Evolutionary conservation across 371 early-diverging fungal species (phyloP).

Genomic region (Circinella umbellata): DNA sequence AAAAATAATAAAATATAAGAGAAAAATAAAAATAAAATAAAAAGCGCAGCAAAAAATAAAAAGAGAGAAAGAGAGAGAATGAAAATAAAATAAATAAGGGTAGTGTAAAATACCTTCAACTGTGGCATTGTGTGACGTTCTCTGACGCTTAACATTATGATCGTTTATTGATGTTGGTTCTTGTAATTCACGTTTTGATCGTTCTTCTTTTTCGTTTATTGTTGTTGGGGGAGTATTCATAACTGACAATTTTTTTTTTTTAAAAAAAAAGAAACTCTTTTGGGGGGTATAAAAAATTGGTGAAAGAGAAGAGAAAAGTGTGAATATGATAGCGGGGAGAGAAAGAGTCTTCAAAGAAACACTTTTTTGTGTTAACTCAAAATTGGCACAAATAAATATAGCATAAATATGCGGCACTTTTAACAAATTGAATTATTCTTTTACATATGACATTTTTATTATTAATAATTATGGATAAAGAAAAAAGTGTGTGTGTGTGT

Average conservation of each 20-base stretch:
- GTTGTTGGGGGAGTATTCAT: constrained; percentile 7
- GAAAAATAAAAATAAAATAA: no score
- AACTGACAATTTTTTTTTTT: not conserved
- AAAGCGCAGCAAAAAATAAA: not conserved
- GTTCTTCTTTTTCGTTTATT: not conserved
- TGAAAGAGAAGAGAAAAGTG: not conserved
- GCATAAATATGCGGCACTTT: not conserved
- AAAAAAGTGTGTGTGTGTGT: no score
- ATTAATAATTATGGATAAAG: no score
- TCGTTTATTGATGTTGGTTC: not conserved
- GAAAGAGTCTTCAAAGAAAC: not conserved
- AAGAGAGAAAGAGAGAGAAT: constrained; percentile 1
- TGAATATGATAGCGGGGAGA: not conserved
- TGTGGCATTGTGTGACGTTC: constrained; percentile 15
- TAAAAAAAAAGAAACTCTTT: not conserved
- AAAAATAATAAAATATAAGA: not conserved
- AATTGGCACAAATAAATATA: no score
- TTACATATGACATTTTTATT: no score
- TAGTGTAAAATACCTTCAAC: constrained; percentile 7
- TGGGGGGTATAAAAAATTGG: not conserved
- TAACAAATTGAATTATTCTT: constrained; percentile 14
- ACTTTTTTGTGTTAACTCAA: no score
- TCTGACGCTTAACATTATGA: constrained; percentile 14
- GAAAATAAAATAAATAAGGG: not conserved
- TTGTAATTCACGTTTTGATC: constrained; percentile 1